phyloP scores from a whole-genome alignment of 345 rosid species.

The Populus nigra region DNA sequence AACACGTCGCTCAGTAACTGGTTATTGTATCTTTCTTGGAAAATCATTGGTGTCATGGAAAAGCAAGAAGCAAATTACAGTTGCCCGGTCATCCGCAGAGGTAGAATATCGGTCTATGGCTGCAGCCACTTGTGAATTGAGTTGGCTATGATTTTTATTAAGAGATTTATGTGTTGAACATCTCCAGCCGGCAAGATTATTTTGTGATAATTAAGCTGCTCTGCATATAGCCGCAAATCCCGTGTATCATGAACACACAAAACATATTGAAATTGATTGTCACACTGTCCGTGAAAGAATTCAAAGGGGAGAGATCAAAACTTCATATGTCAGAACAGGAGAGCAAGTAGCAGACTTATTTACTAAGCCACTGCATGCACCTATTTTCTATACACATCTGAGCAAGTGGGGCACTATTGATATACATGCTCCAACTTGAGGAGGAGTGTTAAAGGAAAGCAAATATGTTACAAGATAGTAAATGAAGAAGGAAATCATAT shows the following conservation, averaged over 20 bases:
- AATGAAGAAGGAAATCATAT: too few relatives aligned
- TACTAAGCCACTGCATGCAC: background rate
- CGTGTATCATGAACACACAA: background rate
- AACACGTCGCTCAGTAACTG: background rate
- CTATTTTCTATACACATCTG: background rate
- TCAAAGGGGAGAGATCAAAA: background rate
- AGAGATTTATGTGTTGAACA: background rate
- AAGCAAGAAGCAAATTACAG: background rate
- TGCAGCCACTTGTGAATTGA: background rate
- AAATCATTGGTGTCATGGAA: constrained; percentile 1
- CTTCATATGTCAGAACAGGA: background rate
- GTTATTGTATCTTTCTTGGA: background rate
- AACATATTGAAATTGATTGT: background rate
- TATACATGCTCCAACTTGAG: background rate
- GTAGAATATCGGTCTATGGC: background rate
- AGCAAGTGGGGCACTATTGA: background rate
- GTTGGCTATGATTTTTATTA: background rate
- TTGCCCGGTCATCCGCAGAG: background rate
- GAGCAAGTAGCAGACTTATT: background rate
- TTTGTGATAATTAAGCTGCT: background rate
- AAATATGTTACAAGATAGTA: too few relatives aligned
- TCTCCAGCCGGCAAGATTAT: background rate
- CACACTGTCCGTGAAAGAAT: background rate
- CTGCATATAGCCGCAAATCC: background rate
- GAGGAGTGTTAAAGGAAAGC: constrained; percentile 9